Evolutionary conservation across 2,329 filamentous ascomycete species (phyloP), one percentile per base, ranked within the genome.

Genomic region (Phoma sp.): DNA sequence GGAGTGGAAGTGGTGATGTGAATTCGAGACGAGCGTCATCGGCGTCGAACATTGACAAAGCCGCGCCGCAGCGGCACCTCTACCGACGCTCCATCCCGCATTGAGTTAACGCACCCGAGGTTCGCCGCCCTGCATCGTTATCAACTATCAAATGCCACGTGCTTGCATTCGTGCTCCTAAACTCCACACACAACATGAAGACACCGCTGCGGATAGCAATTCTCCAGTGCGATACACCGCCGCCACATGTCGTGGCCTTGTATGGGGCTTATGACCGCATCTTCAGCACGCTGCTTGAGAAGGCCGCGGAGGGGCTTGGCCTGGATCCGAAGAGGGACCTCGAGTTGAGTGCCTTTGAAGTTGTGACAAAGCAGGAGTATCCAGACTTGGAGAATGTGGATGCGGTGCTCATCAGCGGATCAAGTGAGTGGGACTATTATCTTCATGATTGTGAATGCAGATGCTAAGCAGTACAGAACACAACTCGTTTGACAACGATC

Each of bases 191-290:
- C 5, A 53, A 21, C 15, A 76, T 76, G 72, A 74, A 72, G 57
- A 67, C 71, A 5, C 71, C 74, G 25, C 78, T 93, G 62, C 88
- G 90, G 50, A 88, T 97, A 75, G 92, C 93, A 39, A 84, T 98
- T 64, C 87, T 98, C 63, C 91, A 96, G 81, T 89, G 90, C 79
- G 93, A 96, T 76, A 90, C 85, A 1, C 92, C 92, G 1, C 80
- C 89, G 42, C 83, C 86, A 1, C 76, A 83, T 36, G 84, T 88
- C 30, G 78, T 84, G 48, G 81, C 81, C 49, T 85, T 85, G 66
- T 92, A 89, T 75, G 84, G 86, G 45, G 82, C 82, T 56, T 97
- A 96, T 76, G 85, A 86, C 57, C 87, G 86, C 58, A 83, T 83
- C 36, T 80, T 87, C 64, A 77, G 79, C 56, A 77, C 77, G 15